Conservation (phyloP, 306 rosid genomes). For the barrel medic (Medicago truncatula) region DNA sequence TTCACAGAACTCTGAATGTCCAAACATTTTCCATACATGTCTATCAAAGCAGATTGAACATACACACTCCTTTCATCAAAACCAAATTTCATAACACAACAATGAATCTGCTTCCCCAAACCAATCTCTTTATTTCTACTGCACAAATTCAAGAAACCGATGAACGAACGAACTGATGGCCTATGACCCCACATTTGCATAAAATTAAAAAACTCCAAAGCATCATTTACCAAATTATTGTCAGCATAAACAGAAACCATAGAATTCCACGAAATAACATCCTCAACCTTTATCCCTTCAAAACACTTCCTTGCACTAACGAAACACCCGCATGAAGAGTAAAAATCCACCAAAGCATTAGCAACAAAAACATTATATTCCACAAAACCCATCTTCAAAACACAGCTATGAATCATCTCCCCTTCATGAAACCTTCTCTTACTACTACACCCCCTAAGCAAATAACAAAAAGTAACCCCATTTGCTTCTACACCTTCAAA, state of each 20-base stretch:
- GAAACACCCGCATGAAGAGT: constrained; percentile 71
- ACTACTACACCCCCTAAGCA: constrained; percentile 64
- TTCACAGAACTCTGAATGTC: constrained; percentile 70
- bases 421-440: constrained; percentile 61
- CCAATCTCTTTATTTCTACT: constrained; percentile 54
- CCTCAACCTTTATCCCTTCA: constrained; percentile 56
- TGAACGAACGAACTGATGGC: constrained; percentile 72
- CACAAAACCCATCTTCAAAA: constrained; percentile 64
- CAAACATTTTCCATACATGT: constrained; percentile 81
- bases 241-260: constrained; percentile 64
- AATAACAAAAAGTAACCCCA: constrained; percentile 79
- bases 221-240: constrained; percentile 46
- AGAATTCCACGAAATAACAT: constrained; percentile 94
- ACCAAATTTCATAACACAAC: constrained; percentile 62
- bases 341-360: constrained; percentile 87
- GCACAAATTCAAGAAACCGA: constrained; percentile 68
- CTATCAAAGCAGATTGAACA: constrained; percentile 79
- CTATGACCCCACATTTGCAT: constrained; percentile 73
- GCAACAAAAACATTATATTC: constrained; percentile 67
- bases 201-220: constrained; percentile 54
- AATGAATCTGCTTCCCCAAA: constrained; percentile 75
- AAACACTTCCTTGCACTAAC: constrained; percentile 64
- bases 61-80: constrained; percentile 61
- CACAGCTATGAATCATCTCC: constrained; percentile 62
- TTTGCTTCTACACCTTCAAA: constrained; percentile 65